Conservation (phyloP, 1,284 basidiomycete genomes). For the Ustilago bromivora region DNA sequence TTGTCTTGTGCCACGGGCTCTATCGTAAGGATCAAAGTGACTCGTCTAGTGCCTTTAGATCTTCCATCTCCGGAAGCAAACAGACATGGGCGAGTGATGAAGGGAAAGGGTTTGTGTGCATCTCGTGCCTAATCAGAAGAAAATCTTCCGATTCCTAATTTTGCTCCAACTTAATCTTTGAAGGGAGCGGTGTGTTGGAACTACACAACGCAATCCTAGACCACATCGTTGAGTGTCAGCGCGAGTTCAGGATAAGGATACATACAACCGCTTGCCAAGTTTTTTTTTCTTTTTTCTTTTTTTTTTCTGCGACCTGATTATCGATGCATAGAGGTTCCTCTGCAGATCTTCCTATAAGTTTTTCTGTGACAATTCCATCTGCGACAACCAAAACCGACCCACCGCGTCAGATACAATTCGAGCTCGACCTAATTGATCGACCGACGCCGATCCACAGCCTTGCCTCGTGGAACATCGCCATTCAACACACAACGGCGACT, state of each 20-base stretch:
- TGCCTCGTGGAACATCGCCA: conserved; percentile 2
- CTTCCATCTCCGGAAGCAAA: not conserved
- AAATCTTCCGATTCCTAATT: conserved; percentile 1
- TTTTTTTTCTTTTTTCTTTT: not conserved
- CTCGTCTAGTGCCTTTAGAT: not conserved
- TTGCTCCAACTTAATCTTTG: not conserved
- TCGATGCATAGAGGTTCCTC: conserved; percentile 24
- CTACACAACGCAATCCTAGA: too few species aligned
- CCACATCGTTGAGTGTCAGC: too few species aligned
- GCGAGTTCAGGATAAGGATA: not conserved
- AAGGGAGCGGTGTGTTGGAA: not conserved
- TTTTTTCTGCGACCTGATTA: conserved; percentile 14
- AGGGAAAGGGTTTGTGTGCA: not conserved
- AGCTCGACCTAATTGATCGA: conserved; percentile 3
- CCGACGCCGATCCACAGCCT: conserved; percentile 12
- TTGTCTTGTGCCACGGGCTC: conserved; percentile 19
- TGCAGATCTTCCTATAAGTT: conserved; percentile 5
- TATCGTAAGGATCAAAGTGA: not conserved
- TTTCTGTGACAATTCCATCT: not conserved
- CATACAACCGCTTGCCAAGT: not conserved
- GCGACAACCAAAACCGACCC: conserved; percentile 5
- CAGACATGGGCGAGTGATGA: not conserved
- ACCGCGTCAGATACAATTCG: not conserved
- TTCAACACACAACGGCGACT: not conserved
- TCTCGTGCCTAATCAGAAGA: not conserved